Conservation (phyloP, 768 basidiomycete species). For the Suillus clintonianus region DNA sequence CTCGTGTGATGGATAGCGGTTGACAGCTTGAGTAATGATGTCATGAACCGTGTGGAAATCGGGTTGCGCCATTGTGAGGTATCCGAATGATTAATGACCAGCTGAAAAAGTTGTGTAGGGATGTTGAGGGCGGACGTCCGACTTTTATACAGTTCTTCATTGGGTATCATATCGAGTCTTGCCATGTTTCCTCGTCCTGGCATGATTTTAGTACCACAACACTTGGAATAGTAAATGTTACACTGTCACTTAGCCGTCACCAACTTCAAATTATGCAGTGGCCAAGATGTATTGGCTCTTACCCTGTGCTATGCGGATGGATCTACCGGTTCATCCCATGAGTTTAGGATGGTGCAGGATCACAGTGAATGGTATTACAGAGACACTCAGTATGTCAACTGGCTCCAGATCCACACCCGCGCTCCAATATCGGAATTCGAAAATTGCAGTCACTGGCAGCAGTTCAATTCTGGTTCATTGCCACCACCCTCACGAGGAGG, state of each 20-base stretch:
- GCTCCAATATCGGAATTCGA: background rate
- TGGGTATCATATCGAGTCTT: background rate
- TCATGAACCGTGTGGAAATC: background rate
- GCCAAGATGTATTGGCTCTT: background rate
- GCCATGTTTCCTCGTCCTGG: background rate
- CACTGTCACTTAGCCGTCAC: background rate
- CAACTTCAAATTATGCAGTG: background rate
- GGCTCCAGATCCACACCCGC: background rate
- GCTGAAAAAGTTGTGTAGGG: background rate
- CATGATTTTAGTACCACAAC: background rate
- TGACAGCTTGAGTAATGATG: background rate
- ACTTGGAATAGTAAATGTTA: background rate
- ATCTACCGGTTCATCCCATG: background rate
- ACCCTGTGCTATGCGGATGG: background rate
- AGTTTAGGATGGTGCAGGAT: background rate
- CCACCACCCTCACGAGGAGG: background rate
- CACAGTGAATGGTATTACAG: background rate
- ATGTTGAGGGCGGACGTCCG: background rate
- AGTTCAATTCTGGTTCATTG: background rate
- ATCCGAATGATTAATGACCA: background rate
- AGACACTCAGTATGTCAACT: too few species aligned
- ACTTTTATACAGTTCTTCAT: background rate
- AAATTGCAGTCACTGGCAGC: background rate
- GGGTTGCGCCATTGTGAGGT: background rate
- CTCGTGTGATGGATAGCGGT: slow-evolving; percentile 11